Conservation (phyloP, 768 basidiomycete genomes). For the Rhizopogon vesiculosus region DNA sequence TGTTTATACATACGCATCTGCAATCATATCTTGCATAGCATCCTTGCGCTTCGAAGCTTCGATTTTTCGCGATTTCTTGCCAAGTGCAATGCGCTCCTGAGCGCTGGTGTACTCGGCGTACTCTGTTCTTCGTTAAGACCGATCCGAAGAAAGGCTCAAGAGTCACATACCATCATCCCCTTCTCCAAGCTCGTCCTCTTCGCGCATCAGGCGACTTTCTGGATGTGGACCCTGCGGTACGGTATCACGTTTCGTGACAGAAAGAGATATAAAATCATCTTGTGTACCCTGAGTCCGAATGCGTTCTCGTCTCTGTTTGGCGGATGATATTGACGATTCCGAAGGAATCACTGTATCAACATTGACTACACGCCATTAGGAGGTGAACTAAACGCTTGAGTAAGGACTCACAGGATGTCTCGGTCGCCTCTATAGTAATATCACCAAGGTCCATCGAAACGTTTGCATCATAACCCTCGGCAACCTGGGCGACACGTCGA, state of each 20-base stretch:
- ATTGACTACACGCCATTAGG: constrained; percentile 24
- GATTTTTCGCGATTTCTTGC: constrained; percentile 73
- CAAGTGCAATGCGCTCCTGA: constrained; percentile 79
- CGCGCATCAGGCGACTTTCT: constrained; percentile 73
- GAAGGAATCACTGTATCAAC: constrained; percentile 55
- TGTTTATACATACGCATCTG: constrained; percentile 59
- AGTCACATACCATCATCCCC: constrained; percentile 72
- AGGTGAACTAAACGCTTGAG: neutral
- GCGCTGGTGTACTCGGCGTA: constrained; percentile 86
- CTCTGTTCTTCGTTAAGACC: constrained; percentile 39
- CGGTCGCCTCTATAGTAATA: constrained; percentile 27
- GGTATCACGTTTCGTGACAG: constrained; percentile 54
- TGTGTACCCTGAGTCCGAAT: constrained; percentile 45
- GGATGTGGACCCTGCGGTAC: constrained; percentile 73
- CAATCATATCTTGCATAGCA: constrained; percentile 76
- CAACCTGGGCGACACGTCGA: constrained; percentile 35
- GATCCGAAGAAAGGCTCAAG: neutral
- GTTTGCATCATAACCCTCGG: constrained; percentile 45
- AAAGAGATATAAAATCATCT: constrained; percentile 78
- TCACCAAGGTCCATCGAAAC: constrained; percentile 42
- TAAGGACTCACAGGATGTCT: constrained; percentile 24
- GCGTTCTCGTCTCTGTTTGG: constrained; percentile 73
- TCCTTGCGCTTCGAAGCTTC: constrained; percentile 66
- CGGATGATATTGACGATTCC: constrained; percentile 64
- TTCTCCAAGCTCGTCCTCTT: constrained; percentile 86